phyloP scores from a whole-genome alignment of 1,139 yeast genomes.

The Hemisphaericaspora subhashii region DNA sequence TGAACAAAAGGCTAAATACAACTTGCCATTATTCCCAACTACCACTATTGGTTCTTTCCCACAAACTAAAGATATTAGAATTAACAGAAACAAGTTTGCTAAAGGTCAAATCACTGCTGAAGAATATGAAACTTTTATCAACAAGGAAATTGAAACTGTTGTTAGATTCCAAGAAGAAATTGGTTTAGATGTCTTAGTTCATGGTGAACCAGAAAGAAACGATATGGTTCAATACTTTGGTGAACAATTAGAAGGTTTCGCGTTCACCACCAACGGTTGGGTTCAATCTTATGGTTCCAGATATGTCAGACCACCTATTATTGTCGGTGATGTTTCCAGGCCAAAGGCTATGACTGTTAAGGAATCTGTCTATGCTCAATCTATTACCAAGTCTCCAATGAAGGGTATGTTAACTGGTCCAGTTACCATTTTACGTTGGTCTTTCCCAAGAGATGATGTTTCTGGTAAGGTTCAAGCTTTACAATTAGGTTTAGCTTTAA shows the following conservation, averaged over 20 bases:
- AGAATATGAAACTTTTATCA: constrained; percentile 93
- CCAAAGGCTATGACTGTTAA: constrained; percentile 98
- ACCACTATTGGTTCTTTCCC: constrained; percentile 99
- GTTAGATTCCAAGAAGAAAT: constrained; percentile 99
- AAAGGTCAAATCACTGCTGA: constrained; percentile 95
- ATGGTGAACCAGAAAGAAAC: constrained; percentile 99
- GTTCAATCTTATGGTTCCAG: constrained; percentile 99
- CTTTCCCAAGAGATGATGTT: constrained; percentile 99
- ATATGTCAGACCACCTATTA: constrained; percentile 98
- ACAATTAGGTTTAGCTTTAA: constrained; percentile 95
- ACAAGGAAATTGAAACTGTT: constrained; percentile 92
- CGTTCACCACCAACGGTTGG: constrained; percentile 99
- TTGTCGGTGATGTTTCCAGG: constrained; percentile 98
- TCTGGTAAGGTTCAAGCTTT: constrained; percentile 92
- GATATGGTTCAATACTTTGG: constrained; percentile 99
- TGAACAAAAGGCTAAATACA: constrained; percentile 83
- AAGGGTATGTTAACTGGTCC: constrained; percentile 99
- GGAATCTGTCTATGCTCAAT: constrained; percentile 99
- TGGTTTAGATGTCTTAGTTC: constrained; percentile 96
- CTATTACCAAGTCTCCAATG: constrained; percentile 91
- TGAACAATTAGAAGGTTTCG: constrained; percentile 97
- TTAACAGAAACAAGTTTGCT: constrained; percentile 96
- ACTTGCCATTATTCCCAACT: constrained; percentile 98
- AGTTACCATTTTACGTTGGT: constrained; percentile 99
- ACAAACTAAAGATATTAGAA: constrained; percentile 98